phyloP scores from a whole-genome alignment of 768 basidiomycete genomes.

The Rickenella mellea region DNA sequence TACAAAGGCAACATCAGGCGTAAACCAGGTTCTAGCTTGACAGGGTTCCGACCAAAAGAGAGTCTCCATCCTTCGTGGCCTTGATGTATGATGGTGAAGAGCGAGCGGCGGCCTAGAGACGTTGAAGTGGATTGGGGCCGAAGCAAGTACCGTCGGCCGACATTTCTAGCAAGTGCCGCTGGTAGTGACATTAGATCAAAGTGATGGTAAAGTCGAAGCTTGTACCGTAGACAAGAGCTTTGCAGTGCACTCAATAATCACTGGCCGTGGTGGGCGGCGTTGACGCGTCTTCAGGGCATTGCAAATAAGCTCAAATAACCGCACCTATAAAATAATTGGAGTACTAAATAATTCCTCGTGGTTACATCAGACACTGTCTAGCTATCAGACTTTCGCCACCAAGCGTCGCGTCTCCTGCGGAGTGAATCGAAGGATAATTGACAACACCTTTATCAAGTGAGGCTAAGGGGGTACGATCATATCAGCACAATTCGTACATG shows the following conservation, averaged over 20 bases:
- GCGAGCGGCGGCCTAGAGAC: constrained; percentile 23
- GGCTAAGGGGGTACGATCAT: constrained; percentile 37
- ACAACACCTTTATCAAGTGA: constrained; percentile 83
- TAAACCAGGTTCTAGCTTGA: constrained; percentile 34
- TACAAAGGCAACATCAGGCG: constrained; percentile 35
- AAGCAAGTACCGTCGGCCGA: too few species aligned
- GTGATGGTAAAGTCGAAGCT: too few species aligned
- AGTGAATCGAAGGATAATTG: constrained; percentile 89
- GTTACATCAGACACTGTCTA: background rate
- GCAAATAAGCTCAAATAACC: too few species aligned
- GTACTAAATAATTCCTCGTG: too few species aligned
- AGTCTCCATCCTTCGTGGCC: constrained; percentile 45
- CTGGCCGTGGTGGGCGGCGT: background rate
- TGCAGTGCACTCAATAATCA: background rate
- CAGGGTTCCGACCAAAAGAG: constrained; percentile 37
- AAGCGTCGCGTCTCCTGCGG: constrained; percentile 89
- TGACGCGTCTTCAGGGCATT: background rate
- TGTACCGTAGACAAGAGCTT: too few species aligned
- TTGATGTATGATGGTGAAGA: constrained; percentile 43
- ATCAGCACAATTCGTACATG: constrained; percentile 3
- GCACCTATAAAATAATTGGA: too few species aligned
- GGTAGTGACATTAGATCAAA: too few species aligned
- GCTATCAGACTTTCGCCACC: constrained; percentile 65
- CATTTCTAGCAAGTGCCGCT: too few species aligned
- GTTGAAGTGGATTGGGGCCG: too few species aligned